These are phyloP conservation scores for Pseudogymnoascus sp. DNA, from an alignment of 2,329 filamentous ascomycete species.

Conservation along the genomic window DNA sequence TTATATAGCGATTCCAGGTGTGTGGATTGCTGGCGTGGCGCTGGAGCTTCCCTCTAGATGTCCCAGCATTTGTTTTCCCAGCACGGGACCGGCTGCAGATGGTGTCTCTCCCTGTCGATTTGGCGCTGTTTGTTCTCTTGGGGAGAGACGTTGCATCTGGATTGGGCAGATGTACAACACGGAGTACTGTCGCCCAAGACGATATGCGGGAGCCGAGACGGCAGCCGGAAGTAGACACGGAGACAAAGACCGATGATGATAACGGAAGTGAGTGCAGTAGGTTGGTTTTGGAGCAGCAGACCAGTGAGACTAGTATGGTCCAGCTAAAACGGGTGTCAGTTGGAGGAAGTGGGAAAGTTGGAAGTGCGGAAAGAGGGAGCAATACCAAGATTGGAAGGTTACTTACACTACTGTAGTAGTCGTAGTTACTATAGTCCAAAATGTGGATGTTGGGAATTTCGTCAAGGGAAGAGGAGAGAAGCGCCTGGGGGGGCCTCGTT, in stretches of 20 bases:
- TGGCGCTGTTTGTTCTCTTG: neutral
- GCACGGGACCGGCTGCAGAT: slow-evolving; percentile 1
- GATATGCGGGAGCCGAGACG: neutral
- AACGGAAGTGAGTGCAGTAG: neutral
- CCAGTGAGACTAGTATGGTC: neutral
- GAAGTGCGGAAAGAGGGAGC: neutral
- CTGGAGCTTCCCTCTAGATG: neutral
- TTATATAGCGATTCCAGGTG: neutral
- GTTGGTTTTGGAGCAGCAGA: neutral
- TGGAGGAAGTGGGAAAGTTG: neutral
- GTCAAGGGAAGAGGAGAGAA: neutral
- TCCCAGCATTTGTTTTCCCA: neutral
- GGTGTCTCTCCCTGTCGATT: neutral
- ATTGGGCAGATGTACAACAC: neutral
- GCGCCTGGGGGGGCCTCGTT: neutral
- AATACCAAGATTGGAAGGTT: neutral
- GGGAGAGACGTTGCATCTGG: neutral
- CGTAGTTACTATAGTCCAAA: neutral
- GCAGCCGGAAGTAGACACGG: neutral
- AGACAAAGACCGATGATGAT: neutral
- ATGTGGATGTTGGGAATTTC: neutral
- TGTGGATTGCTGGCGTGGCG: neutral
- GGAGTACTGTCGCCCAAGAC: neutral
- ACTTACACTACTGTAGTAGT: neutral
- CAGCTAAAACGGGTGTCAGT: neutral